Evolutionary conservation across 345 rosid genomes (phyloP), one percentile per base, ranked within the genome.

Genomic region (Schrenkiella parvula): DNA sequence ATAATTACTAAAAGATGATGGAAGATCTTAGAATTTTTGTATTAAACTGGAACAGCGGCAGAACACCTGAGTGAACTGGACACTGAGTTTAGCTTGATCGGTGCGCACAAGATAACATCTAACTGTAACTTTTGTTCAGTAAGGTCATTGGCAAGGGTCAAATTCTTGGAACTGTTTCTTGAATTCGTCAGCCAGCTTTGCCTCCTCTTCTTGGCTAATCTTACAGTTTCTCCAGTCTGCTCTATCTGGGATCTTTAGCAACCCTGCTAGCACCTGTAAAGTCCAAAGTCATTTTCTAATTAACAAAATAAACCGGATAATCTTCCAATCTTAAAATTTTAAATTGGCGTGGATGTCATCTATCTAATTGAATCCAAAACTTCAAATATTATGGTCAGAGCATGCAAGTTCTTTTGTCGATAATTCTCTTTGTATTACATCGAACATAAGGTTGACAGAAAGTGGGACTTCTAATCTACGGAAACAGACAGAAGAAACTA

Each of bases 201-300:
- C 64, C 79, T 93, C 98, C 78, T 91, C 96, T 31, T 83, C 97
- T 81, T 85, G 88, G 83, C 81, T 76, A 25, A 82, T 76, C 42
- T 75, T 75, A 80, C 93, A 91, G 68, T 82, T 84, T 73, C 87
- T 89, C 97, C 98, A 91, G 64, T 93, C 96, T 31, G 97, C 96
- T 53, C 78, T 86, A 43, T 89, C 90, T 22, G 97, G 87, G 66
- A 85, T 82, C 83, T 86, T 90, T 68, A 90, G 76, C 75, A 93
- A 74, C 50, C 97, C 98, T 52, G 98, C 91, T 65, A 93, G 67
- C 62, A 93, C 97, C 98, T 91, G 90, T 75, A 72, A 50, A 73
- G 34, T 23, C 38, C 50, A 42, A 52, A 15, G 51, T 52, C 50
- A 69, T 21, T 62, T 32, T 43, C 31, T 61, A 52, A 12, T 18